Evolutionary conservation across 176 grass and related monocot species (phyloP).

Genomic region (Cymbopogon citratus): DNA sequence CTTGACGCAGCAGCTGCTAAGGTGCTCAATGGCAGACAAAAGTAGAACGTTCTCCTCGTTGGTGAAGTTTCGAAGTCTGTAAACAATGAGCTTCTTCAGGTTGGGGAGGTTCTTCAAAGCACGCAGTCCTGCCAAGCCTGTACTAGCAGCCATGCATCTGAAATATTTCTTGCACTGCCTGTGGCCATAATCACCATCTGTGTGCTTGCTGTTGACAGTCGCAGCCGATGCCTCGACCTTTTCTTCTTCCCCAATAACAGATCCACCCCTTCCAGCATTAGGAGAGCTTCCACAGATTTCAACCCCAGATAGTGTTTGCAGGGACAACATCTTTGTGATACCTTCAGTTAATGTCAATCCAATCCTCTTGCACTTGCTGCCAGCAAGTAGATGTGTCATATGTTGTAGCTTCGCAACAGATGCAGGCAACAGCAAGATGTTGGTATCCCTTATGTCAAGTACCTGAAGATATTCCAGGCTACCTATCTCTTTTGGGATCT

Average conservation of each 20-base stretch:
- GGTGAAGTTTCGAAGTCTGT: not conserved
- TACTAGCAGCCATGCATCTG: too few species aligned
- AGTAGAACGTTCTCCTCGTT: not conserved
- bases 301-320: constrained; percentile 21
- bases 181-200: too few species aligned
- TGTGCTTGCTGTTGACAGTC: too few species aligned
- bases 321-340: constrained; percentile 3
- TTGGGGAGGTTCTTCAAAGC: not conserved
- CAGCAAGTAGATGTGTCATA: constrained; percentile 21
- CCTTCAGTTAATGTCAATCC: not conserved
- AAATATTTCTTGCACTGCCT: too few species aligned
- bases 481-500: not conserved
- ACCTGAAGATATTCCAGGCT: constrained; percentile 1
- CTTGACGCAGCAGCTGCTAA: constrained; percentile 33
- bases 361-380: not conserved
- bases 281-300: not conserved
- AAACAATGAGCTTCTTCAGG: constrained; percentile 25
- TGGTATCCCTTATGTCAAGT: constrained; percentile 35
- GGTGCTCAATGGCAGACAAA: constrained; percentile 24
- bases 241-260: too few species aligned
- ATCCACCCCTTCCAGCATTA: too few species aligned
- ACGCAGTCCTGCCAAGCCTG: not conserved
- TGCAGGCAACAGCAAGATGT: not conserved
- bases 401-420: not conserved
- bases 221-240: too few species aligned